Conservation (phyloP, 1,284 basidiomycete species). For the Anthracocystis setariae region DNA sequence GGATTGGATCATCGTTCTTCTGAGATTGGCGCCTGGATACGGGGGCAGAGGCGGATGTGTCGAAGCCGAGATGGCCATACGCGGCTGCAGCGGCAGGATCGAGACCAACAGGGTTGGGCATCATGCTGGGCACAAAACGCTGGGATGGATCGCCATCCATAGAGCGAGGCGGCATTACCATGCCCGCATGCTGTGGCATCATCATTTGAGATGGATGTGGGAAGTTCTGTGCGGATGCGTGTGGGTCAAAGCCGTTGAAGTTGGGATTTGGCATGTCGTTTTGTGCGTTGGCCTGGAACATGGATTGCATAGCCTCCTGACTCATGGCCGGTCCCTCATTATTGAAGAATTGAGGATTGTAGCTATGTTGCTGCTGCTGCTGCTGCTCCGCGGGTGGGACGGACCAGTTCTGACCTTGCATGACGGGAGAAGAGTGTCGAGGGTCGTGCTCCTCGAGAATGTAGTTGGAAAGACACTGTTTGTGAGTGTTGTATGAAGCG, state of each 20-base stretch:
- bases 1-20: constrained; percentile 19
- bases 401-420: constrained; percentile 43
- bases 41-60: constrained; percentile 29
- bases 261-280: constrained; percentile 15
- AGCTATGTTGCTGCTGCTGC: constrained; percentile 28
- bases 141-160: constrained; percentile 20
- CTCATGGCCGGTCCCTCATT: constrained; percentile 27
- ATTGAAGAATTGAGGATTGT: constrained; percentile 37
- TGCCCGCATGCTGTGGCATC: constrained; percentile 29
- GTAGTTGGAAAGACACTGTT: background rate
- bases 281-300: constrained; percentile 26
- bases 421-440: constrained; percentile 6
- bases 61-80: constrained; percentile 48
- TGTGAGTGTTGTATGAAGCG: background rate
- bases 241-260: constrained; percentile 29
- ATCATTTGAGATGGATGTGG: constrained; percentile 33
- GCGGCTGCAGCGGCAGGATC: constrained; percentile 47
- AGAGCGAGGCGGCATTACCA: constrained; percentile 9
- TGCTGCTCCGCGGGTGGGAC: constrained; percentile 21
- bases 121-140: constrained; percentile 19
- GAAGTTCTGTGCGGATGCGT: constrained; percentile 18
- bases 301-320: constrained; percentile 37
- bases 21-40: constrained; percentile 30
- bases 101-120: constrained; percentile 18
- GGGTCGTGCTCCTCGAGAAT: constrained; percentile 1